phyloP scores from a whole-genome alignment of 345 rosid species.

The Populus euphratica region DNA sequence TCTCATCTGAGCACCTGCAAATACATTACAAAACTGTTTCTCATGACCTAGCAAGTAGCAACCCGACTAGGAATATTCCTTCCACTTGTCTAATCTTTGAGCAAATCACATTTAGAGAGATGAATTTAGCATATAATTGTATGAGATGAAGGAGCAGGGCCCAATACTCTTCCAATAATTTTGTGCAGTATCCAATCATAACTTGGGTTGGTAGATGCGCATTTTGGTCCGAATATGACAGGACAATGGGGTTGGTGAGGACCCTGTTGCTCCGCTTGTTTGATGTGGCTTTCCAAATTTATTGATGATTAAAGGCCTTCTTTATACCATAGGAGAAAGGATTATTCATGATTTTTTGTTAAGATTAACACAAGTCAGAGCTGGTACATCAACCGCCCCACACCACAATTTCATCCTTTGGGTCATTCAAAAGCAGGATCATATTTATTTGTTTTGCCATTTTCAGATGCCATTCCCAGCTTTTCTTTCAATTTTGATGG shows the following conservation, averaged over 20 bases:
- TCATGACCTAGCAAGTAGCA: too few species aligned
- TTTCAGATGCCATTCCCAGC: too few species aligned
- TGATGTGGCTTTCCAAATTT: not conserved
- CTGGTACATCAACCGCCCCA: slow-evolving; percentile 6
- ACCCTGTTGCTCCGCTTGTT: slow-evolving; percentile 1
- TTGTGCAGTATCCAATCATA: not conserved
- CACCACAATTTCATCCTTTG: not conserved
- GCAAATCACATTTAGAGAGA: too few species aligned
- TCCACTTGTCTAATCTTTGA: too few species aligned
- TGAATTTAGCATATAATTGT: not conserved
- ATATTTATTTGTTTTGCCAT: too few species aligned
- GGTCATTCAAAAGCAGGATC: too few species aligned
- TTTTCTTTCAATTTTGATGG: too few species aligned
- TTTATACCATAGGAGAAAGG: not conserved
- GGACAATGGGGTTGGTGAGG: slow-evolving; percentile 39
- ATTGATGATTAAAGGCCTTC: not conserved
- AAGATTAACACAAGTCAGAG: not conserved
- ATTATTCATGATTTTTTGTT: not conserved
- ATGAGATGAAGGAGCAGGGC: not conserved
- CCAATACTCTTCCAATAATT: not conserved
- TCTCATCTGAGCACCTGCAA: slow-evolving; percentile 85
- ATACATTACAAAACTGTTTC: not conserved
- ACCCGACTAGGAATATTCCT: too few species aligned
- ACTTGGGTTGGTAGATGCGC: not conserved
- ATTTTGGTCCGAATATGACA: not conserved